phyloP scores from a whole-genome alignment of 2,329 filamentous ascomycete genomes.

The Verticillium nubilum region DNA sequence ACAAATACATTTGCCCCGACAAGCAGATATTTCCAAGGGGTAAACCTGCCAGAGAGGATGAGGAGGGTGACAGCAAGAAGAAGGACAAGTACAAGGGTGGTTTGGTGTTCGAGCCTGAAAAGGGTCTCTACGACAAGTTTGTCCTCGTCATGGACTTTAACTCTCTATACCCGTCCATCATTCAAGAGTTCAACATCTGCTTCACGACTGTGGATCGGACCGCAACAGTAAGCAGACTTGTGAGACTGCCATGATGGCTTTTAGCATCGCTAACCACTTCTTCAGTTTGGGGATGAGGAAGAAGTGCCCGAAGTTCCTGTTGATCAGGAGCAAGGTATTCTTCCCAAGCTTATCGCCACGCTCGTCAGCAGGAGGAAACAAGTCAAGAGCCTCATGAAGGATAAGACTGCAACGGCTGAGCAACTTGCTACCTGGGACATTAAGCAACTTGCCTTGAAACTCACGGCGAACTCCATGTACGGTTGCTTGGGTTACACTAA shows the following conservation, averaged over 20 bases:
- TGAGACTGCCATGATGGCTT: not conserved
- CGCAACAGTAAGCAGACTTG: constrained; percentile 50
- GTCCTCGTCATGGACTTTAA: constrained; percentile 99
- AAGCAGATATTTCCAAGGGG: constrained; percentile 77
- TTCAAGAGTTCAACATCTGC: constrained; percentile 99
- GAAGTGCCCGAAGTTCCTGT: constrained; percentile 80
- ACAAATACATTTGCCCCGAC: constrained; percentile 97
- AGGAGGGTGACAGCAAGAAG: constrained; percentile 75
- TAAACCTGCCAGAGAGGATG: constrained; percentile 64
- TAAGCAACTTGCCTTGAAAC: constrained; percentile 91
- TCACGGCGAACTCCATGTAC: constrained; percentile 99
- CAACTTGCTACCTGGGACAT: constrained; percentile 95
- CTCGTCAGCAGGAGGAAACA: constrained; percentile 83
- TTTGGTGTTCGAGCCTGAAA: constrained; percentile 96
- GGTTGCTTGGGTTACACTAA: constrained; percentile 96
- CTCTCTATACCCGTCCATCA: constrained; percentile 96
- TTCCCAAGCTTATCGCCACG: constrained; percentile 86
- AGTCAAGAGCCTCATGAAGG: constrained; percentile 97
- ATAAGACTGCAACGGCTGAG: constrained; percentile 78
- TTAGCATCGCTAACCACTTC: constrained; percentile 21
- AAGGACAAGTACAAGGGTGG: constrained; percentile 99
- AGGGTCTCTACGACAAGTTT: constrained; percentile 96
- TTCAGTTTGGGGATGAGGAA: constrained; percentile 65
- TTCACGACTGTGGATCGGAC: constrained; percentile 92
- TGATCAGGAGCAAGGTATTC: constrained; percentile 74